A percentile compares a stretch with the other conserved stretches of the same genome.
Evolutionary conservation across 805 yeast species (phyloP).

Genomic region (Candida succiphila): DNA sequence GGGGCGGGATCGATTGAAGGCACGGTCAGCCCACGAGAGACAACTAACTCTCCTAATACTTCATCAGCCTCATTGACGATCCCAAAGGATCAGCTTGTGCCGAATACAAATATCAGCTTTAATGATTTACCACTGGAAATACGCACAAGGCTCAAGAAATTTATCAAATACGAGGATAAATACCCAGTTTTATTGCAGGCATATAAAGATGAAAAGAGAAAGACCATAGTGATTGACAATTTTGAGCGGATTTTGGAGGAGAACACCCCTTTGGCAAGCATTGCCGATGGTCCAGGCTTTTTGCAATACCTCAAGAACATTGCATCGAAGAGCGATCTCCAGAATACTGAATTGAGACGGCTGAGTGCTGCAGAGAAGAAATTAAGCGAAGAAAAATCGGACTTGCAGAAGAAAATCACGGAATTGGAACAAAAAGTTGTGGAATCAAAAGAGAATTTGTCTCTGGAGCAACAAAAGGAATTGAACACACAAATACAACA

Average conservation of each 20-base stretch:
- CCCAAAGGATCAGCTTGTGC: slow-evolving; percentile 4
- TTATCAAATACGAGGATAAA: slow-evolving; percentile 79
- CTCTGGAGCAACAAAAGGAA: not conserved
- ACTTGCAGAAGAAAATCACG: slow-evolving; percentile 8
- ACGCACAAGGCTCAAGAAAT: slow-evolving; percentile 57
- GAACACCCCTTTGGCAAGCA: slow-evolving; percentile 67
- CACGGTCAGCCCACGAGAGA: not conserved
- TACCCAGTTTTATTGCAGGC: slow-evolving; percentile 82
- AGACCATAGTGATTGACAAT: slow-evolving; percentile 42
- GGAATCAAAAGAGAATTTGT: slow-evolving; percentile 1
- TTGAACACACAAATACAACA: too few species aligned
- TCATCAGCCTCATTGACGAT: slow-evolving; percentile 5
- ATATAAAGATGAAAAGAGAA: slow-evolving; percentile 70
- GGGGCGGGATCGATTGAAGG: not conserved
- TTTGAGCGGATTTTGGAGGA: slow-evolving; percentile 71
- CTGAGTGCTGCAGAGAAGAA: slow-evolving; percentile 22
- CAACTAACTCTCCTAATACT: not conserved
- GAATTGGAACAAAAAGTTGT: slow-evolving; percentile 8
- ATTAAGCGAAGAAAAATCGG: not conserved
- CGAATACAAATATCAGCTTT: slow-evolving; percentile 22
- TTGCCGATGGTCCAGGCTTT: slow-evolving; percentile 62
- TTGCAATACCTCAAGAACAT: slow-evolving; percentile 61
- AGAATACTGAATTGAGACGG: slow-evolving; percentile 56
- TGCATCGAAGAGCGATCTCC: slow-evolving; percentile 46
- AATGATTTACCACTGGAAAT: slow-evolving; percentile 46